Percentiles rank a stretch among this genome's conserved stretches.
phyloP scores from a whole-genome alignment of 2,329 filamentous ascomycete genomes.

The Plenodomus biglobosus region DNA sequence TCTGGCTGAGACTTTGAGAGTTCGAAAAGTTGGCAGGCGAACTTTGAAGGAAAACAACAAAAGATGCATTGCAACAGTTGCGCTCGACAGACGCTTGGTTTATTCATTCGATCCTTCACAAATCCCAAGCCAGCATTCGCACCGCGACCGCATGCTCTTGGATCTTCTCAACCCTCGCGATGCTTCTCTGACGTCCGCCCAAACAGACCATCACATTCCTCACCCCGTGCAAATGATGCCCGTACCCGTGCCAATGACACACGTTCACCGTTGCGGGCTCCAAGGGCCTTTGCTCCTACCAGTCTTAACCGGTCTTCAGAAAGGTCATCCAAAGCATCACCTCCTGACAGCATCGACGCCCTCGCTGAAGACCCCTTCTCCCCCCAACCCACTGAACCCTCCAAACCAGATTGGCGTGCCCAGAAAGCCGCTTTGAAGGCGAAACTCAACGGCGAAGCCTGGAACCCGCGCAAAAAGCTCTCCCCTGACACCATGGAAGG shows the following conservation, averaged over 20 bases:
- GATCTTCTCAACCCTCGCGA: conserved; percentile 13
- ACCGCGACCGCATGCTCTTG: conserved; percentile 4
- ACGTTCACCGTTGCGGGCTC: too few relatives aligned
- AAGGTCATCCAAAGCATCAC: background rate
- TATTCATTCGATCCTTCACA: conserved; percentile 24
- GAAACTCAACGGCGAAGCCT: conserved; percentile 76
- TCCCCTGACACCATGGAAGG: conserved; percentile 92
- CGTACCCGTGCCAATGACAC: too few relatives aligned
- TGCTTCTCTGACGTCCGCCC: conserved; percentile 12
- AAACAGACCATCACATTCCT: background rate
- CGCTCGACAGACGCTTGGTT: conserved; percentile 22
- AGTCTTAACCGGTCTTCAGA: background rate
- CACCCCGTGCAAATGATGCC: background rate
- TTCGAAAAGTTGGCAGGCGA: conserved; percentile 3
- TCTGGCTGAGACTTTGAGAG: conserved; percentile 16
- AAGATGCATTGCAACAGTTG: conserved; percentile 36
- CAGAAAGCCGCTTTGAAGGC: conserved; percentile 73
- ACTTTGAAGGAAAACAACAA: conserved; percentile 7
- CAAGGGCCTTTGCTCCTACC: conserved; percentile 1
- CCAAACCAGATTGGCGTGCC: conserved; percentile 64
- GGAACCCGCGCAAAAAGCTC: conserved; percentile 80
- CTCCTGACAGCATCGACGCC: conserved; percentile 17
- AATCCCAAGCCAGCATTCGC: conserved; percentile 3
- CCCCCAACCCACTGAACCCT: conserved; percentile 19
- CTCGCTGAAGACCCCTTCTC: conserved; percentile 31